A percentile compares a stretch with the other conserved stretches of the same genome.
Evolutionary conservation across 2,329 filamentous ascomycete species (phyloP).

Genomic region (Aspergillus proliferans): DNA sequence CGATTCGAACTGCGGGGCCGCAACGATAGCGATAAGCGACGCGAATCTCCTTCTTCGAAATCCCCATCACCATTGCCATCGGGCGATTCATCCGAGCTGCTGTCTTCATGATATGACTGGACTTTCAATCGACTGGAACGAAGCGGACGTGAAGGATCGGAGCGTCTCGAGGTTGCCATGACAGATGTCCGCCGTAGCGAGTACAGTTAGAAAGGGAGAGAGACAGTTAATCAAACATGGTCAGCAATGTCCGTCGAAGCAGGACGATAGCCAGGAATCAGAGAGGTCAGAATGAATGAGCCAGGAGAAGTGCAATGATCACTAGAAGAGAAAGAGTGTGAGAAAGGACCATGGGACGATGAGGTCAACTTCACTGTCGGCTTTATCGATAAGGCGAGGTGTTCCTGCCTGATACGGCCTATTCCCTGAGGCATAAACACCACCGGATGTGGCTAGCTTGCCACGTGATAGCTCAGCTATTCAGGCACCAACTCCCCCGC

Average conservation of each 20-base stretch:
- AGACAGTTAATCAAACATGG: conserved; percentile 13
- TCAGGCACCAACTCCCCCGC: conserved; percentile 20
- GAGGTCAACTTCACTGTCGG: background rate
- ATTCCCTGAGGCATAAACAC: background rate
- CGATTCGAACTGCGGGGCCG: conserved; percentile 26
- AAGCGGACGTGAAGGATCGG: conserved; percentile 25
- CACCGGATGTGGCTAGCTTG: background rate
- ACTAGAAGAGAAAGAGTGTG: background rate
- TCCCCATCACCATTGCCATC: conserved; percentile 5
- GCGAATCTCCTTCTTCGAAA: conserved; percentile 8
- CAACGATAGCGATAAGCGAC: conserved; percentile 20
- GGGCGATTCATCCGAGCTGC: conserved; percentile 24
- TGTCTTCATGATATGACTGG: conserved; percentile 34
- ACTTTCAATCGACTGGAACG: conserved; percentile 31
- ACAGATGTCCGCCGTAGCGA: conserved; percentile 5
- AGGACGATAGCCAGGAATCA: background rate
- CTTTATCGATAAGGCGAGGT: background rate
- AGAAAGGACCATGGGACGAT: background rate
- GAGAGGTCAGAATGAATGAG: background rate
- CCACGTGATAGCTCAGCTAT: conserved; percentile 11
- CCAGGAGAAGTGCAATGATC: background rate
- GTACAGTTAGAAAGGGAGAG: conserved; percentile 4
- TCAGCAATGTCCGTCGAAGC: conserved; percentile 1
- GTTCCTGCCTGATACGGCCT: background rate
- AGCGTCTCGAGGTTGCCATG: background rate